A percentile compares a stretch with the other conserved stretches of the same genome.
Evolutionary conservation across 805 yeast genomes (phyloP).

Genomic region (Sugiyamaella floridensis): DNA sequence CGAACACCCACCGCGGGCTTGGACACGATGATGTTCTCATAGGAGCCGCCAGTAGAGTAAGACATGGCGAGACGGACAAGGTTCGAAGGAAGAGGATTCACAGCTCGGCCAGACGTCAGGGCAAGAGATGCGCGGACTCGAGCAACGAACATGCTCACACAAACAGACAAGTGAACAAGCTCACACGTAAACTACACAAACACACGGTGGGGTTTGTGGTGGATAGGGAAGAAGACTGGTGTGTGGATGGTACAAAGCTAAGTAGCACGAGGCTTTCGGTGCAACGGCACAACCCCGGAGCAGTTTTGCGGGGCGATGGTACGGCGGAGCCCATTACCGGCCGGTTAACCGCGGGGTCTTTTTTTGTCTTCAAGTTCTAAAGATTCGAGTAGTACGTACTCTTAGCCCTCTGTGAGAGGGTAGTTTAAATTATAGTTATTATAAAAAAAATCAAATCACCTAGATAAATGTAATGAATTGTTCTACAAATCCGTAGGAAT

Average conservation of each 20-base stretch:
- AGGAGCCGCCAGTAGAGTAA: conserved; percentile 22
- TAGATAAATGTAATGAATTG: no score
- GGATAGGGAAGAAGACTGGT: not conserved
- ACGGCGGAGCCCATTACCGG: not conserved
- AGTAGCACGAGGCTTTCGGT: not conserved
- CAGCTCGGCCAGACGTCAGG: not conserved
- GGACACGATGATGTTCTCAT: conserved; percentile 35
- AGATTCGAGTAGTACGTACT: no score
- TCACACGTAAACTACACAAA: no score
- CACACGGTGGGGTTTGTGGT: not conserved
- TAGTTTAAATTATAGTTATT: no score
- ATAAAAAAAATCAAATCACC: no score
- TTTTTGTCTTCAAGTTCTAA: no score
- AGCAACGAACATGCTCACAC: not conserved
- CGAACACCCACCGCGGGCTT: conserved; percentile 36
- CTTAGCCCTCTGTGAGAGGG: no score
- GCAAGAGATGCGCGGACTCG: not conserved
- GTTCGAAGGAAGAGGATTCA: not conserved
- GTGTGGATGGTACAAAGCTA: not conserved
- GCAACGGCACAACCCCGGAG: not conserved
- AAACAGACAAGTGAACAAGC: not conserved
- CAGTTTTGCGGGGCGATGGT: not conserved
- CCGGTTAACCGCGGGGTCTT: not conserved
- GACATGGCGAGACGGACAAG: conserved; percentile 4
- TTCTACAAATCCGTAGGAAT: no score